These are phyloP conservation scores for Venturia pyrina DNA, from an alignment of 2,329 filamentous ascomycete species.

Conservation along the genomic window DNA sequence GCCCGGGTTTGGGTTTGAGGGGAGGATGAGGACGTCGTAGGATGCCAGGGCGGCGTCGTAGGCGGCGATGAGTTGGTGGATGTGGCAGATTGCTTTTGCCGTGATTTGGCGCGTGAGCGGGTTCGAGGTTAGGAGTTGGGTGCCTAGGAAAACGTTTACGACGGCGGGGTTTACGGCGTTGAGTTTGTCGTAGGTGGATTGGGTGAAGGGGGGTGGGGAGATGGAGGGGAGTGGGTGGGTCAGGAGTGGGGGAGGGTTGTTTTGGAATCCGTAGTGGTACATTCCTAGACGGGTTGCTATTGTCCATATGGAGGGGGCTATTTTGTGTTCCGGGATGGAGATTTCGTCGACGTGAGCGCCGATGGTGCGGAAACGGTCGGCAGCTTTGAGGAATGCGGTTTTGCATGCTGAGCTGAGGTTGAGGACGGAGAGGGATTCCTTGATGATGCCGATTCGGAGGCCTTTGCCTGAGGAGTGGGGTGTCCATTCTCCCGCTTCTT, in stretches of 20 bases:
- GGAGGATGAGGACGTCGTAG: conserved; percentile 41
- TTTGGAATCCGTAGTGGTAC: conserved; percentile 19
- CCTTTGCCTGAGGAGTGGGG: conserved; percentile 25
- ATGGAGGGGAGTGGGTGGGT: conserved; percentile 22
- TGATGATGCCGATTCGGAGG: conserved; percentile 37
- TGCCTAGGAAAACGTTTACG: conserved; percentile 34
- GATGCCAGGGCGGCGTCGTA: conserved; percentile 36
- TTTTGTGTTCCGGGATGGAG: conserved; percentile 37
- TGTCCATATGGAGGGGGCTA: conserved; percentile 41
- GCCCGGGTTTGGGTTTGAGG: conserved; percentile 36
- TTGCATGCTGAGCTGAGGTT: conserved; percentile 31
- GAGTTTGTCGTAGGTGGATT: conserved; percentile 35
- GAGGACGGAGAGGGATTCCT: conserved; percentile 32
- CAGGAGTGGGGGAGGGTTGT: conserved; percentile 21
- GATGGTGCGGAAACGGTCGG: conserved; percentile 27
- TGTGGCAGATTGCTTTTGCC: conserved; percentile 38
- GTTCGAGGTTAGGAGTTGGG: conserved; percentile 22
- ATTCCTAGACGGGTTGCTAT: conserved; percentile 24
- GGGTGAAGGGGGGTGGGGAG: conserved; percentile 20
- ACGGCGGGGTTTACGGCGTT: conserved; percentile 36
- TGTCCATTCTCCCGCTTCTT: conserved; percentile 21
- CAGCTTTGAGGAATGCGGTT: conserved; percentile 28
- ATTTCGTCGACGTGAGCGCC: conserved; percentile 37
- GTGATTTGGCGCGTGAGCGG: conserved; percentile 22
- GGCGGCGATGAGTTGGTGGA: conserved; percentile 36